These are phyloP conservation scores for Cenchrus fungigraminus DNA, from an alignment of 176 grass and related monocot genomes.

Conservation along the genomic window DNA sequence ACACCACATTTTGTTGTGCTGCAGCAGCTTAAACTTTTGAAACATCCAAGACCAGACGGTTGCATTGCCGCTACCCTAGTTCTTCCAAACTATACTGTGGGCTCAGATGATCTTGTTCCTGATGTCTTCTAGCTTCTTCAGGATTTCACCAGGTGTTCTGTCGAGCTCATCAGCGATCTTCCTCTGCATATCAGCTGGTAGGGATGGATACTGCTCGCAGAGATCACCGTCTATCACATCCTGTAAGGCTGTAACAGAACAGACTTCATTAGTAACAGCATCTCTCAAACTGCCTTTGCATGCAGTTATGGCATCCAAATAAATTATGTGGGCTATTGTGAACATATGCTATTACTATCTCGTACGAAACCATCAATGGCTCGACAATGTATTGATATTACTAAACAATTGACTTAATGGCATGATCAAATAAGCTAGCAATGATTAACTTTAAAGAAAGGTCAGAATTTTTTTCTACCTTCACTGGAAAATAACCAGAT, in stretches of 20 bases:
- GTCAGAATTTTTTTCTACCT: slow-evolving; percentile 52
- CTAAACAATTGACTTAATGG: neutral
- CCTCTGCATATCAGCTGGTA: slow-evolving; percentile 94
- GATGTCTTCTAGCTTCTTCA: slow-evolving; percentile 99
- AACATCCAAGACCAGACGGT: slow-evolving; percentile 11
- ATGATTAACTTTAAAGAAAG: neutral
- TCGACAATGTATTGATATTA: neutral
- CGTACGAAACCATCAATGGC: neutral
- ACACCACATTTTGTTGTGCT: neutral
- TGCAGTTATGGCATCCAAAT: slow-evolving; percentile 10
- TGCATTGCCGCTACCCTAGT: neutral
- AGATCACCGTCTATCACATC: slow-evolving; percentile 99
- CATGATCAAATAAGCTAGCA: neutral
- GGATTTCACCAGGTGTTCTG: slow-evolving; percentile 89
- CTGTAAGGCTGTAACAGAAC: slow-evolving; percentile 45
- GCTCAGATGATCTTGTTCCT: slow-evolving; percentile 96
- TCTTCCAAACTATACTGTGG: neutral
- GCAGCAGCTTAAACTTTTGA: slow-evolving; percentile 23
- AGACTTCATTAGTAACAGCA: slow-evolving; percentile 11
- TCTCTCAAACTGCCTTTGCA: neutral
- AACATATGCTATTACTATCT: neutral
- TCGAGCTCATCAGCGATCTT: slow-evolving; percentile 96
- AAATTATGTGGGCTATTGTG: neutral
- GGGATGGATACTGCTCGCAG: slow-evolving; percentile 93
- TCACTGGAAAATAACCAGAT: slow-evolving; percentile 97